phyloP scores from a whole-genome alignment of 164 flowering plant genomes.

The Stephania japonica region DNA sequence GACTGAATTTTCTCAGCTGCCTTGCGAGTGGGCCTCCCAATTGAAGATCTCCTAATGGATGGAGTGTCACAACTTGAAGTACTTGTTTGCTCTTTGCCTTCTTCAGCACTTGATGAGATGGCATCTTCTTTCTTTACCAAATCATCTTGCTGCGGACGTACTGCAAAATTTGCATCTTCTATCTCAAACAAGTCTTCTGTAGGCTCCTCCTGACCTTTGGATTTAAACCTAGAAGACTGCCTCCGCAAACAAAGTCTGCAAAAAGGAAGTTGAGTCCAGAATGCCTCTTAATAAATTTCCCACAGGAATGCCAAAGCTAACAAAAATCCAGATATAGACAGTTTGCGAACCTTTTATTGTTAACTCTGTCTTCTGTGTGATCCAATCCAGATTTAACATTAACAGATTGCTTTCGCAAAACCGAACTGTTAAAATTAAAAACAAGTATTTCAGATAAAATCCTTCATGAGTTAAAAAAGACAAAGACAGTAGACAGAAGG shows the following conservation, averaged over 20 bases:
- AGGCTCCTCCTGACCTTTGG: constrained; percentile 23
- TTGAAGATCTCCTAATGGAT: constrained; percentile 39
- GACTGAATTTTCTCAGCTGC: constrained; percentile 69
- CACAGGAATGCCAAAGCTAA: background rate
- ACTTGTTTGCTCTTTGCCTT: background rate
- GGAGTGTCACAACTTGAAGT: constrained; percentile 7
- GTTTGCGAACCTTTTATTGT: constrained; percentile 13
- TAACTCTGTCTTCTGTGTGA: constrained; percentile 11
- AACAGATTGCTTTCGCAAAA: constrained; percentile 6
- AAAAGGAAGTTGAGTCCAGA: background rate
- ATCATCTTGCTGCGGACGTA: constrained; percentile 13
- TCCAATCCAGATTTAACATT: constrained; percentile 9
- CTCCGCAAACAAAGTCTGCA: constrained; percentile 52
- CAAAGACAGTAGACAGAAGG: background rate
- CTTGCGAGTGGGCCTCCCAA: constrained; percentile 63
- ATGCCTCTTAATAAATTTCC: background rate
- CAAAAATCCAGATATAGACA: background rate
- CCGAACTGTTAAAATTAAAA: background rate
- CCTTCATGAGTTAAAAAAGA: background rate
- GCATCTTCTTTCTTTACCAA: constrained; percentile 16
- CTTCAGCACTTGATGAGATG: constrained; percentile 10
- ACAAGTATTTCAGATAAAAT: background rate
- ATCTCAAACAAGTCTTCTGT: constrained; percentile 53
- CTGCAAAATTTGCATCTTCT: constrained; percentile 34
- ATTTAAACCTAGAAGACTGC: constrained; percentile 46